These are phyloP conservation scores for Tricholoma sp. DNA, from an alignment of 768 basidiomycete genomes.

Conservation along the genomic window DNA sequence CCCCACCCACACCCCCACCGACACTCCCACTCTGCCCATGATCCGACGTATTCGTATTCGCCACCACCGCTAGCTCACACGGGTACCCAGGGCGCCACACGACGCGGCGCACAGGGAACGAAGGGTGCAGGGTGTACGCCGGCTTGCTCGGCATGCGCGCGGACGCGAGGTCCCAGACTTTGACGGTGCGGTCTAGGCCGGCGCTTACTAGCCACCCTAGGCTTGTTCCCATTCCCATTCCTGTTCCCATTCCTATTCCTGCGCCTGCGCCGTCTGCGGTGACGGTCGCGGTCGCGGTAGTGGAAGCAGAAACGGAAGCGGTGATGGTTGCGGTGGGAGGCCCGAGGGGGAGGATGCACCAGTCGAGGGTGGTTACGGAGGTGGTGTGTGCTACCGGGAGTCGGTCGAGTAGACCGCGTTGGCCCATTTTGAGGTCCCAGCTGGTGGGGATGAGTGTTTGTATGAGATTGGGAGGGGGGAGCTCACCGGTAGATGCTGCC, in stretches of 20 bases:
- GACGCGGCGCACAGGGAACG: slow-evolving; percentile 69
- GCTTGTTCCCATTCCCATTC: no score
- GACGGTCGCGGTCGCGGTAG: no score
- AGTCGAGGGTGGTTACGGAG: slow-evolving; percentile 69
- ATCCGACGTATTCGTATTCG: slow-evolving; percentile 45
- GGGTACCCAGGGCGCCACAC: slow-evolving; percentile 74
- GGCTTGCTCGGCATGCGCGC: slow-evolving; percentile 58
- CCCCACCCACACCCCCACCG: slow-evolving; percentile 16
- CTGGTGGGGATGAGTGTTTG: slow-evolving; percentile 25
- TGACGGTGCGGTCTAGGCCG: slow-evolving; percentile 74
- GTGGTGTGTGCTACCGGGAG: slow-evolving; percentile 70
- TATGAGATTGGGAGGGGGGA: not conserved
- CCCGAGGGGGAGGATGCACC: slow-evolving; percentile 40
- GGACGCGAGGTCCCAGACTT: slow-evolving; percentile 69
- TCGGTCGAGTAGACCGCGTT: slow-evolving; percentile 66
- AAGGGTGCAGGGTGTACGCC: slow-evolving; percentile 66
- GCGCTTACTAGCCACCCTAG: slow-evolving; percentile 78
- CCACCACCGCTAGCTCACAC: slow-evolving; percentile 70
- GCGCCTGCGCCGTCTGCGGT: slow-evolving; percentile 22
- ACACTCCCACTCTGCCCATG: slow-evolving; percentile 12
- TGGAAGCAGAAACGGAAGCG: no score
- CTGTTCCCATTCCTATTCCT: no score
- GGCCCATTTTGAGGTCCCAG: slow-evolving; percentile 79
- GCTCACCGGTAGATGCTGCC: slow-evolving; percentile 62
- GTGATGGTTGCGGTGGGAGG: slow-evolving; percentile 8